phyloP scores from a whole-genome alignment of 148 eudicot species.

The Euryodendron excelsum region DNA sequence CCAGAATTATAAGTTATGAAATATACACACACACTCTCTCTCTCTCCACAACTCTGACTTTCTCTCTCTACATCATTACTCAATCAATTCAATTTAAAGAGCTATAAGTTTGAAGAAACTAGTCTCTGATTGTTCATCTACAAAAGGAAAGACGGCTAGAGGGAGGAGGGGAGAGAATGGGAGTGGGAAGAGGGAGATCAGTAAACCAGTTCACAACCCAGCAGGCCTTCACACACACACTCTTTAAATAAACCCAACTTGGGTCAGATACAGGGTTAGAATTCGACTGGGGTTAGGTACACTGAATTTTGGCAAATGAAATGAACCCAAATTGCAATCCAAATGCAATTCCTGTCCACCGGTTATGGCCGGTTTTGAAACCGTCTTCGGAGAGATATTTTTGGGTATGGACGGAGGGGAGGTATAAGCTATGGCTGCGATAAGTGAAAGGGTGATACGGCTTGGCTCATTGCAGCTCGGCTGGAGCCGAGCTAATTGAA shows the following conservation, averaged over 20 bases:
- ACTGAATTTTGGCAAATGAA: conserved; percentile 29
- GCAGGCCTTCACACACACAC: conserved; percentile 30
- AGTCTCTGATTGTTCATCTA: conserved; percentile 33
- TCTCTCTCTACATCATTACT: conserved; percentile 23
- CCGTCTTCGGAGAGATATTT: conserved; percentile 23
- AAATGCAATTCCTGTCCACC: conserved; percentile 53
- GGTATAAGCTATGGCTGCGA: conserved; percentile 6
- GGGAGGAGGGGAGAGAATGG: not conserved
- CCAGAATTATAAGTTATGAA: not conserved
- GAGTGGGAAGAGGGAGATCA: conserved; percentile 14
- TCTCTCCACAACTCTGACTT: no score
- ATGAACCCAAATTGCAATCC: conserved; percentile 42
- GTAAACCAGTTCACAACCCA: conserved; percentile 35
- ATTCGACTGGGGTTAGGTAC: conserved; percentile 55
- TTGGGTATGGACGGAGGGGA: not conserved
- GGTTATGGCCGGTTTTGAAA: conserved; percentile 41
- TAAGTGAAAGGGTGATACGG: conserved; percentile 13
- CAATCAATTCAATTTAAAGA: conserved; percentile 21
- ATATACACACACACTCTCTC: no score
- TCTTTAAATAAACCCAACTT: conserved; percentile 62
- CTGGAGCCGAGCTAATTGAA: conserved; percentile 25
- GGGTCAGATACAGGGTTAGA: conserved; percentile 41
- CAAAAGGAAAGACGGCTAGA: conserved; percentile 20
- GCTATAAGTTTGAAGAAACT: conserved; percentile 3
- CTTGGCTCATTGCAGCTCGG: conserved; percentile 28